Conservation (phyloP, 1,284 basidiomycete species). For the Ganoderma sinense region DNA sequence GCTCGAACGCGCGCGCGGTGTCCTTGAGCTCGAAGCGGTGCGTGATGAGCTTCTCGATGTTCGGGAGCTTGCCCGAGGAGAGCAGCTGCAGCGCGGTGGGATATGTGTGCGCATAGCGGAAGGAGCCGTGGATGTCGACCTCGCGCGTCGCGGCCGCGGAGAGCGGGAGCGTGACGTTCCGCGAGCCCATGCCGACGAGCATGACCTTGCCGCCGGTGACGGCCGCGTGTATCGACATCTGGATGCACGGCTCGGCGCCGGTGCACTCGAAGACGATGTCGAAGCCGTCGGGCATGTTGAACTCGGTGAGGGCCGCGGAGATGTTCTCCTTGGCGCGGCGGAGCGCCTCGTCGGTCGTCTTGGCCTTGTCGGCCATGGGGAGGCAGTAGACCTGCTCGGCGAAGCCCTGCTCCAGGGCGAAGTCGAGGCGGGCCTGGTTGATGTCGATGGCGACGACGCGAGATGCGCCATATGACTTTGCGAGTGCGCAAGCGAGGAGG, state of each 20-base stretch:
- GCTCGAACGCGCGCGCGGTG: constrained; percentile 80
- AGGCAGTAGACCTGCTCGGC: constrained; percentile 78
- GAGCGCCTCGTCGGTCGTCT: constrained; percentile 70
- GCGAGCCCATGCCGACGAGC: constrained; percentile 95
- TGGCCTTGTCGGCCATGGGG: constrained; percentile 55
- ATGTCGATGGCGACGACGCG: constrained; percentile 86
- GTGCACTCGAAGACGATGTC: constrained; percentile 96
- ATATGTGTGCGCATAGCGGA: constrained; percentile 91
- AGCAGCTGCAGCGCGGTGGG: constrained; percentile 85
- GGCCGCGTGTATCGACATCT: constrained; percentile 87
- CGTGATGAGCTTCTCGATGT: constrained; percentile 81
- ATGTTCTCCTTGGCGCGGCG: constrained; percentile 71
- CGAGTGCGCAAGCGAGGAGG: constrained; percentile 84
- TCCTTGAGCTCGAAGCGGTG: constrained; percentile 78
- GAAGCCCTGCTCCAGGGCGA: constrained; percentile 79
- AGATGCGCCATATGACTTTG: constrained; percentile 74
- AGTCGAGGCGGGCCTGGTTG: constrained; percentile 81
- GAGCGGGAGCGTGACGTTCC: constrained; percentile 84
- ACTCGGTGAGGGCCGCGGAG: constrained; percentile 59
- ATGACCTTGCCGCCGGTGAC: constrained; percentile 87
- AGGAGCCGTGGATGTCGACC: constrained; percentile 93
- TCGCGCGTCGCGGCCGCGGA: constrained; percentile 86
- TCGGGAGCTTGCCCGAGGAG: constrained; percentile 63
- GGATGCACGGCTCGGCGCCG: constrained; percentile 90
- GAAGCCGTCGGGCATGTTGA: constrained; percentile 79